Evolutionary conservation across 345 rosid species (phyloP).

Genomic region (Melaleuca quinquenervia): DNA sequence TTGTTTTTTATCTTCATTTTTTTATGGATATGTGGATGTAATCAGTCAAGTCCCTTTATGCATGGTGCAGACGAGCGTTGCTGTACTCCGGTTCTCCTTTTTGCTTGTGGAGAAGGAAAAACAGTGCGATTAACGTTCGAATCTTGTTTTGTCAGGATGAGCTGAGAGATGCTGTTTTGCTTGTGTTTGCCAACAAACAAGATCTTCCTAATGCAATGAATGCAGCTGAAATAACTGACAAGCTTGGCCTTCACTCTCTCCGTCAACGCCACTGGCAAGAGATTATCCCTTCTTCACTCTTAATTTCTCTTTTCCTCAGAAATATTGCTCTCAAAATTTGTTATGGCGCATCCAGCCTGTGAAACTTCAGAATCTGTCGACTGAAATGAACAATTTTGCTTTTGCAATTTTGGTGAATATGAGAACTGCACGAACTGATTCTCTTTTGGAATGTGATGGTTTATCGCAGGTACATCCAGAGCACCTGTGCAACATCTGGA

Average conservation of each 20-base stretch:
- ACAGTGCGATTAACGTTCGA: background rate
- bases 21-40: background rate
- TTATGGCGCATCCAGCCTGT: background rate
- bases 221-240: slow-evolving; percentile 91
- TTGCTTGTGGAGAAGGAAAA: background rate
- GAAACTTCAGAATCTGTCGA: background rate
- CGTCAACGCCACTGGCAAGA: slow-evolving; percentile 86
- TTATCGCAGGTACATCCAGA: slow-evolving; percentile 68
- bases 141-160: slow-evolving; percentile 43
- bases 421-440: background rate
- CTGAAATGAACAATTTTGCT: background rate
- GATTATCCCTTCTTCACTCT: background rate
- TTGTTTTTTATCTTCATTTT: background rate
- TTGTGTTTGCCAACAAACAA: slow-evolving; percentile 88
- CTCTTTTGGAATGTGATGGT: background rate
- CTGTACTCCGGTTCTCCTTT: background rate
- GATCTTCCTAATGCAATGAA: slow-evolving; percentile 97
- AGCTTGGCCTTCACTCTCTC: slow-evolving; percentile 89
- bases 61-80: background rate
- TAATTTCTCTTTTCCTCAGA: background rate
- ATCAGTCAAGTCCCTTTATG: background rate
- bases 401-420: background rate
- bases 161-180: slow-evolving; percentile 77
- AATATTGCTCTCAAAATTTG: background rate
- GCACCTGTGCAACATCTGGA: slow-evolving; percentile 75